These are phyloP conservation scores for Suhomyces pyralidae DNA, from an alignment of 805 yeast genomes.

Conservation along the genomic window DNA sequence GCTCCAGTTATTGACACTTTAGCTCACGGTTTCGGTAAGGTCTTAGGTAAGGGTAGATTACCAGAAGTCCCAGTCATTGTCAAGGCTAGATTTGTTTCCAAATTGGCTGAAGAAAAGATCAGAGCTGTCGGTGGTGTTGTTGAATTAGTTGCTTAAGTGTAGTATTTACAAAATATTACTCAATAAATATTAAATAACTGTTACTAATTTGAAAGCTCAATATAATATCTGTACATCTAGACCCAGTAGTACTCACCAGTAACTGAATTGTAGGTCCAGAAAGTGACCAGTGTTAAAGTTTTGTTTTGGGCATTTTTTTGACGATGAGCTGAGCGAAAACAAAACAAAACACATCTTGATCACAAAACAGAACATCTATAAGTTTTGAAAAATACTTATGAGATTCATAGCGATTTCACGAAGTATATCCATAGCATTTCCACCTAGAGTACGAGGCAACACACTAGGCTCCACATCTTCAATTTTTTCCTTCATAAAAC, in stretches of 20 bases:
- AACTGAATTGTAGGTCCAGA: background rate
- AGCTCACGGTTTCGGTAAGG: constrained; percentile 99
- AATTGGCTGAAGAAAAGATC: constrained; percentile 99
- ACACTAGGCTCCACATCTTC: background rate
- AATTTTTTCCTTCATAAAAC: background rate
- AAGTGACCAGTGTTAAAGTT: background rate
- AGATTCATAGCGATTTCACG: background rate
- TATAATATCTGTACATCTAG: background rate
- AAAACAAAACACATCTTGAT: background rate
- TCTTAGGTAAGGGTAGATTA: constrained; percentile 97
- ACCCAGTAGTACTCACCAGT: background rate
- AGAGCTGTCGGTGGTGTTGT: constrained; percentile 99
- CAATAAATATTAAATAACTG: constrained; percentile 6
- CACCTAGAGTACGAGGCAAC: background rate
- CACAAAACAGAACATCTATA: background rate
- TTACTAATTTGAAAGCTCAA: background rate
- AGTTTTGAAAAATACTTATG: background rate
- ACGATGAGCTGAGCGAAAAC: background rate
- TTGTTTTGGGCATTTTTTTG: background rate
- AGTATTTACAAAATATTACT: constrained; percentile 3
- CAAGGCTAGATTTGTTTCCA: constrained; percentile 98
- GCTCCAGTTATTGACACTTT: constrained; percentile 99
- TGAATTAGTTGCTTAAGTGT: constrained; percentile 91
- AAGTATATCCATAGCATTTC: background rate
- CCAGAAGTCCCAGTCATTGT: constrained; percentile 98